Conservation (phyloP, 495 filamentous ascomycete genomes). For the Aspergillus haitiensis region DNA sequence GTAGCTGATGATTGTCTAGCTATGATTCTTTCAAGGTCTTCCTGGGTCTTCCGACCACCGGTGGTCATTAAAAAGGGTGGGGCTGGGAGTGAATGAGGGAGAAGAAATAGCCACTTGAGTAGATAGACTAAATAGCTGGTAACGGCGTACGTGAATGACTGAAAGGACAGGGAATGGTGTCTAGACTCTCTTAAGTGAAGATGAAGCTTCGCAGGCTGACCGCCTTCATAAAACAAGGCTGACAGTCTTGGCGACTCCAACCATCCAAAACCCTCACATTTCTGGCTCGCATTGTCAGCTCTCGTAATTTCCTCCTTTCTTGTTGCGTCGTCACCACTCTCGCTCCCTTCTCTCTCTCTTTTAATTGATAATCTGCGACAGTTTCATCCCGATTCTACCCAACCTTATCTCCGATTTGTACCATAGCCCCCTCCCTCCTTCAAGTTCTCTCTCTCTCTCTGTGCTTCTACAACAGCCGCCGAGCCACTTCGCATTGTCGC, state of each 20-base stretch:
- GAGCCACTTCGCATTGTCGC: too few relatives aligned
- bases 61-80: conserved; percentile 47
- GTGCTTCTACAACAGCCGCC: too few relatives aligned
- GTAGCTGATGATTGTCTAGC: conserved; percentile 27
- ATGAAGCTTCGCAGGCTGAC: conserved; percentile 15
- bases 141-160: background rate
- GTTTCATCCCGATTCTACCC: background rate
- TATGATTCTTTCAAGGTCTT: conserved; percentile 79
- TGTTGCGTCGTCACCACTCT: too few relatives aligned
- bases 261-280: conserved; percentile 5
- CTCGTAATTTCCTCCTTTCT: background rate
- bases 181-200: background rate
- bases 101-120: background rate
- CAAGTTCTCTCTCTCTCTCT: too few relatives aligned
- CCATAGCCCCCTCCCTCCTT: too few relatives aligned
- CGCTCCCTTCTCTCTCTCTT: background rate
- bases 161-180: too few relatives aligned
- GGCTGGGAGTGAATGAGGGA: background rate
- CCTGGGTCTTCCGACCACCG: conserved; percentile 66
- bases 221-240: conserved; percentile 16
- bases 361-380: background rate
- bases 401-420: too few relatives aligned
- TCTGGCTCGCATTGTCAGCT: conserved; percentile 4
- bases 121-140: background rate
- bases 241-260: conserved; percentile 14